Base-by-base conservation (phyloP, 1,284 basidiomycete species). In the Tilletia indica region DNA sequence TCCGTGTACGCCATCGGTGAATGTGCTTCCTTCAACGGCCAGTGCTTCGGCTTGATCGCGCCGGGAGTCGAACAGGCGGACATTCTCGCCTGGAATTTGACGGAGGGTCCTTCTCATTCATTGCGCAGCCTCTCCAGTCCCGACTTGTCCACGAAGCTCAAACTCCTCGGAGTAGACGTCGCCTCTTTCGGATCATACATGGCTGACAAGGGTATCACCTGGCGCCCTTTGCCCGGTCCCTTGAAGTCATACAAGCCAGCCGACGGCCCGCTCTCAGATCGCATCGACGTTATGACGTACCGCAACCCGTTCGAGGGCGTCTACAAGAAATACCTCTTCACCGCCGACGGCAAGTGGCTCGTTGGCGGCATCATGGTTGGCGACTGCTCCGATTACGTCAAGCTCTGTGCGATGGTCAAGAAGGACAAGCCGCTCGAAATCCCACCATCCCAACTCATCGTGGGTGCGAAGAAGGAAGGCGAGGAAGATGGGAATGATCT, bases 351-450 rank as follows among this genome's bases (percentile, higher is more conserved):
- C n/a, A 90, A 90, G 82, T 88, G 91, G 75, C 85, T 92, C 3
- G 84, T 92, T 3, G 91, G 91, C 11, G 91, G 91, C 1, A 92
- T 92, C 88, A 91, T 92, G 91, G 89, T 92, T 14, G 91, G 91
- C 2, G 91, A 92, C 78, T 88, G 89, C 45, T 87, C 86, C 58
- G 90, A 91, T 80, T 92, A 89, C 77, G 87, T 89, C 74, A 91
- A 91, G 83, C 86, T 92, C 4, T 87, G 91, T 9, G 86, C 89
- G 4, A 86, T 92, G 42, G 89, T 91, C 58, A 91, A 90, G 86
- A 91, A 91, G 86, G 89, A 90, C 88, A 90, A 90, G 87, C 78
- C 87, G 4, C 86, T 92, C 58, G 90, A 91, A 39, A 86, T 87
- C 8, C 87, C 89, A 0, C 91, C 91, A 0, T 88, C 89, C 2